A percentile compares a stretch with the other conserved stretches of the same genome.
Conservation (phyloP, 768 basidiomycete species). For the Trametes cinnabarina region DNA sequence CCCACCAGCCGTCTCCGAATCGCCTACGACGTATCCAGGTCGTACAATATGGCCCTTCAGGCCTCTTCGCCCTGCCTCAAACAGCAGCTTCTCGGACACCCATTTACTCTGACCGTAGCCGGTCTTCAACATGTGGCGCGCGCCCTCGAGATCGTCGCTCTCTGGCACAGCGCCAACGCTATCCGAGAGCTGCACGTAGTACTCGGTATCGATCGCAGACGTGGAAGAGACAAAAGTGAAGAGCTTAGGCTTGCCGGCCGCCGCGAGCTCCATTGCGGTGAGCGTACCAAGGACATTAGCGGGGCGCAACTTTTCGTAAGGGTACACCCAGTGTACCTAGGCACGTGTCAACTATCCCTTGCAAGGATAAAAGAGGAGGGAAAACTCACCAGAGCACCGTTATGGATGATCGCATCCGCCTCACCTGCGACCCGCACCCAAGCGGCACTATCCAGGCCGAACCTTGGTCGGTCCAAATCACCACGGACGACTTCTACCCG, state of each 20-base stretch:
- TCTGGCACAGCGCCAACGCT: slow-evolving; percentile 75
- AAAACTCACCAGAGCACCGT: slow-evolving; percentile 90
- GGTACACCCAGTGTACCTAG: slow-evolving; percentile 98
- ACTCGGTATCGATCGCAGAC: slow-evolving; percentile 87
- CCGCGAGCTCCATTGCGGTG: slow-evolving; percentile 77
- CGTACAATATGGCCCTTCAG: slow-evolving; percentile 83
- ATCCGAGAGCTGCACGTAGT: slow-evolving; percentile 88
- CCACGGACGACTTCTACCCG: slow-evolving; percentile 80
- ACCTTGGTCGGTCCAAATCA: slow-evolving; percentile 71
- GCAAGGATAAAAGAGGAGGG: background rate
- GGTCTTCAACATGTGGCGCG: slow-evolving; percentile 68
- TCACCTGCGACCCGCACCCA: slow-evolving; percentile 73
- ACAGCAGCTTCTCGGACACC: slow-evolving; percentile 94
- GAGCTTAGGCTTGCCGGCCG: slow-evolving; percentile 68
- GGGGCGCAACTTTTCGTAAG: slow-evolving; percentile 87
- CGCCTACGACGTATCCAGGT: slow-evolving; percentile 95
- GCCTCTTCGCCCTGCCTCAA: slow-evolving; percentile 87
- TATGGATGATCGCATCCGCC: slow-evolving; percentile 85
- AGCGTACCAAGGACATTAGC: slow-evolving; percentile 94
- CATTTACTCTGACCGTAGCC: slow-evolving; percentile 99
- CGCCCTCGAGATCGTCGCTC: slow-evolving; percentile 84
- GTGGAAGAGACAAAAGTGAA: slow-evolving; percentile 95
- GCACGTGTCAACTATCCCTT: background rate
- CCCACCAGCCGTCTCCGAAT: slow-evolving; percentile 83
- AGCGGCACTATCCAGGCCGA: slow-evolving; percentile 61